Evolutionary conservation across 2,329 filamentous ascomycete genomes (phyloP).

Genomic region (Claviceps africana): DNA sequence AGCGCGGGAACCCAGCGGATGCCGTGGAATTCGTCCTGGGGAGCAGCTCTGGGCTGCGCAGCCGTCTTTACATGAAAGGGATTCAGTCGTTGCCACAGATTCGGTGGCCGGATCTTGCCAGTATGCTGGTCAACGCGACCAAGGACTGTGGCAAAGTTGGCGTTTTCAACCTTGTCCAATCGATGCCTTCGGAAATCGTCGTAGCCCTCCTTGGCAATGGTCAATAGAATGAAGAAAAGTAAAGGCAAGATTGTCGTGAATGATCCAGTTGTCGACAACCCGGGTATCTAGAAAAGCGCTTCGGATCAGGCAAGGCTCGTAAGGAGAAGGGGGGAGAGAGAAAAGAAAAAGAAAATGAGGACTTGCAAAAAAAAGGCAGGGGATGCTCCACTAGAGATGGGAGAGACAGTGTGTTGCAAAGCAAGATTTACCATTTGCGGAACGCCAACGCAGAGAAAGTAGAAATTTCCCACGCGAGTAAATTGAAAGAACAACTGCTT

Average conservation of each 20-base stretch:
- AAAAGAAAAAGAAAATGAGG: not conserved
- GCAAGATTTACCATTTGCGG: slow-evolving; percentile 47
- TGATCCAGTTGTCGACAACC: slow-evolving; percentile 59
- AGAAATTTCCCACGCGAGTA: slow-evolving; percentile 73
- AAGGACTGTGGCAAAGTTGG: slow-evolving; percentile 32
- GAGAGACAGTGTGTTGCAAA: not conserved
- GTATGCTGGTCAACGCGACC: slow-evolving; percentile 22
- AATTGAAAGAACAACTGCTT: slow-evolving; percentile 79
- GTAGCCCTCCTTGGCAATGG: slow-evolving; percentile 74
- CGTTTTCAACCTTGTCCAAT: slow-evolving; percentile 71
- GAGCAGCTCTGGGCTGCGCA: slow-evolving; percentile 15
- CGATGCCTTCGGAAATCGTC: slow-evolving; percentile 71
- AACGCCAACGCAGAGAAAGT: slow-evolving; percentile 73
- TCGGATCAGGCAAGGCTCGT: not conserved
- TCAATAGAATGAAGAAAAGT: slow-evolving; percentile 64
- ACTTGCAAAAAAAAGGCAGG: not conserved
- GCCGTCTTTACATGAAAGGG: slow-evolving; percentile 19
- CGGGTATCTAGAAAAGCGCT: slow-evolving; percentile 35
- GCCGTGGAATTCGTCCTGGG: slow-evolving; percentile 47
- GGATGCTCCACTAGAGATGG: not conserved
- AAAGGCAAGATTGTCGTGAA: slow-evolving; percentile 64
- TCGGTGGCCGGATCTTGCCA: slow-evolving; percentile 12
- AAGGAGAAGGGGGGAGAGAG: not conserved
- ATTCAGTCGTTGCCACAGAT: slow-evolving; percentile 16
- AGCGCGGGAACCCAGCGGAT: slow-evolving; percentile 35